Percentiles rank a stretch among this genome's conserved stretches.
These are phyloP conservation scores for Leavenworthia alabamica DNA, from an alignment of 345 rosid genomes.

Conservation along the genomic window DNA sequence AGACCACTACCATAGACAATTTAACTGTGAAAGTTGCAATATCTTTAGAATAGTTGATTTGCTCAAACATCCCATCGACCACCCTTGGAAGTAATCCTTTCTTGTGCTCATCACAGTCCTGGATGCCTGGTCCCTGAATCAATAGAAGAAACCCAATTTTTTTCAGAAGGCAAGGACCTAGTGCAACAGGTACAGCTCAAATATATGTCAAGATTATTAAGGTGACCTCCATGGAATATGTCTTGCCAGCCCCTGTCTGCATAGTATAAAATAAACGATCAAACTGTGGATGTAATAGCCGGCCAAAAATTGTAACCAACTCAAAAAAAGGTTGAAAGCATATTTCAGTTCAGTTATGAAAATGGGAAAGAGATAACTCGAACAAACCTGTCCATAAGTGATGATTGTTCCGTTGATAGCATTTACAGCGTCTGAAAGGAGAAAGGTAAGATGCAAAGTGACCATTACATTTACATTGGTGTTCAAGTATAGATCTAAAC, in stretches of 20 bases:
- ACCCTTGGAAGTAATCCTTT: conserved; percentile 75
- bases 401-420: conserved; percentile 76
- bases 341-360: not conserved
- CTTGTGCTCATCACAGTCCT: conserved; percentile 45
- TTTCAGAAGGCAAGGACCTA: not conserved
- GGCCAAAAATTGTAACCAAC: not conserved
- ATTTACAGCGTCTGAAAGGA: conserved; percentile 50
- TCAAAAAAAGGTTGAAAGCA: not conserved
- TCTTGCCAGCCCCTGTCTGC: conserved; percentile 97
- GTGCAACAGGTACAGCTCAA: not conserved
- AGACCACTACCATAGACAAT: conserved; percentile 67
- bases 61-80: conserved; percentile 59
- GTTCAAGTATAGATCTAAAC: not conserved
- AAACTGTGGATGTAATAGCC: not conserved
- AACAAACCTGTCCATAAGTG: conserved; percentile 75
- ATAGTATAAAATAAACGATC: not conserved
- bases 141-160: conserved; percentile 2
- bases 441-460: conserved; percentile 1
- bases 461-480: not conserved
- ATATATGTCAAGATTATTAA: not conserved
- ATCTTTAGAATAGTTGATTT: conserved; percentile 39
- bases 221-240: conserved; percentile 77
- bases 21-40: conserved; percentile 44
- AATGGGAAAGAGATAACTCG: not conserved
- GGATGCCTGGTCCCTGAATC: conserved; percentile 57